These are phyloP conservation scores for Lathyrus sativus DNA, from an alignment of 306 rosid genomes.

Conservation along the genomic window DNA sequence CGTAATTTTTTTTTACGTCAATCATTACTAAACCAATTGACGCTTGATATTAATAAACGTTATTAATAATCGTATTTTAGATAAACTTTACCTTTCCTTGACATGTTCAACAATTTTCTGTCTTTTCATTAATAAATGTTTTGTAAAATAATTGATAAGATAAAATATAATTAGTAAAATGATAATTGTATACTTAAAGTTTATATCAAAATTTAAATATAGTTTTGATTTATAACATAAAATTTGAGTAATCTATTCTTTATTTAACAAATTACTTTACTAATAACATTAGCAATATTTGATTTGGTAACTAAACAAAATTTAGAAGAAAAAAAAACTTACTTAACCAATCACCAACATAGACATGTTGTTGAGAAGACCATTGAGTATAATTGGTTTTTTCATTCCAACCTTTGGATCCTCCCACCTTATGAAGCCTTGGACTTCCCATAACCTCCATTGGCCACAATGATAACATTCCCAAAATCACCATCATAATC, in stretches of 20 bases:
- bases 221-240: too few relatives aligned
- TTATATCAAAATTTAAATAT: too few relatives aligned
- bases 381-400: slow-evolving; percentile 68
- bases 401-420: slow-evolving; percentile 53
- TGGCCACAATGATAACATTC: slow-evolving; percentile 22
- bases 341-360: slow-evolving; percentile 85
- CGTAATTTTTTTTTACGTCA: too few relatives aligned
- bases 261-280: neutral
- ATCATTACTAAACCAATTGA: too few relatives aligned
- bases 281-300: neutral
- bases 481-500: slow-evolving; percentile 19
- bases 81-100: too few relatives aligned
- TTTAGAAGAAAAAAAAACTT: slow-evolving; percentile 27
- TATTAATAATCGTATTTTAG: too few relatives aligned
- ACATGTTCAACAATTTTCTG: too few relatives aligned
- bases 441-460: slow-evolving; percentile 27
- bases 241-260: neutral
- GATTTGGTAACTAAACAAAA: neutral
- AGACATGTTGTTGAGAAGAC: slow-evolving; percentile 50
- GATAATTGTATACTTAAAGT: too few relatives aligned
- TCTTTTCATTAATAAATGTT: too few relatives aligned
- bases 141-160: too few relatives aligned
- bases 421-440: slow-evolving; percentile 66
- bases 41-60: too few relatives aligned
- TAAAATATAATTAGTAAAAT: too few relatives aligned